A percentile compares a stretch with the other conserved stretches of the same genome.
phyloP scores from a whole-genome alignment of 2,329 filamentous ascomycete species.

The Stemphylium lycopersici region DNA sequence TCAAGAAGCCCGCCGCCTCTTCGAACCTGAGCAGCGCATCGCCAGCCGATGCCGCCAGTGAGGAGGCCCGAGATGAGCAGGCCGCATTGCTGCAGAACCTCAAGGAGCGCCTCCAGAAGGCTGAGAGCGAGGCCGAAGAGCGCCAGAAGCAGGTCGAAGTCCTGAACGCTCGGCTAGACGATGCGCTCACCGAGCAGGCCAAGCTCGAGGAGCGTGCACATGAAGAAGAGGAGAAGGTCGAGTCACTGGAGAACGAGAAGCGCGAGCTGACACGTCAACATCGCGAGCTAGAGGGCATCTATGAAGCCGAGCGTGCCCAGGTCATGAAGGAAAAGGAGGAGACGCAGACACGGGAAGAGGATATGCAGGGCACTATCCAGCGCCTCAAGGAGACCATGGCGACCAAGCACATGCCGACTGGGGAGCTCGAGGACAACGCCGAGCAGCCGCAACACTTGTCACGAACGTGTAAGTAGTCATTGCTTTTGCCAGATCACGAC shows the following conservation, averaged over 20 bases:
- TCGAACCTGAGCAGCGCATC: conserved; percentile 45
- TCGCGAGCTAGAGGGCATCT: conserved; percentile 89
- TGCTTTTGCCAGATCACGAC: neutral
- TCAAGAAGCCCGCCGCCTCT: conserved; percentile 43
- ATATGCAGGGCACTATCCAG: conserved; percentile 89
- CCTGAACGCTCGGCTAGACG: conserved; percentile 83
- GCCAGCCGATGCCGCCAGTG: conserved; percentile 49
- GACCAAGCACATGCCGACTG: conserved; percentile 68
- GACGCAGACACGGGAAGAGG: conserved; percentile 80
- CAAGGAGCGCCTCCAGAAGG: conserved; percentile 79
- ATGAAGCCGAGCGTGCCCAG: conserved; percentile 85
- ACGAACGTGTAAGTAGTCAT: conserved; percentile 55
- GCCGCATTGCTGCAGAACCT: conserved; percentile 82
- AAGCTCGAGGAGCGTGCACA: conserved; percentile 88
- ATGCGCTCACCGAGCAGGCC: conserved; percentile 79
- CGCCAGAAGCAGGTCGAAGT: conserved; percentile 84
- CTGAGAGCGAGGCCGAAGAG: conserved; percentile 78
- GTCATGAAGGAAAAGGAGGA: conserved; percentile 93
- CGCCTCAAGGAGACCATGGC: conserved; percentile 87
- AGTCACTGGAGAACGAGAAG: conserved; percentile 82
- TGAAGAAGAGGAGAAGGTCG: conserved; percentile 83
- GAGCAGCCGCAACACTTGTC: conserved; percentile 55
- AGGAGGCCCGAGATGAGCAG: conserved; percentile 80
- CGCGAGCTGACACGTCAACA: conserved; percentile 81
- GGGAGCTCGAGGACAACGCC: conserved; percentile 50